Conservation (phyloP, 192 early-diverging fungal species). For the Coemansia sp. region DNA sequence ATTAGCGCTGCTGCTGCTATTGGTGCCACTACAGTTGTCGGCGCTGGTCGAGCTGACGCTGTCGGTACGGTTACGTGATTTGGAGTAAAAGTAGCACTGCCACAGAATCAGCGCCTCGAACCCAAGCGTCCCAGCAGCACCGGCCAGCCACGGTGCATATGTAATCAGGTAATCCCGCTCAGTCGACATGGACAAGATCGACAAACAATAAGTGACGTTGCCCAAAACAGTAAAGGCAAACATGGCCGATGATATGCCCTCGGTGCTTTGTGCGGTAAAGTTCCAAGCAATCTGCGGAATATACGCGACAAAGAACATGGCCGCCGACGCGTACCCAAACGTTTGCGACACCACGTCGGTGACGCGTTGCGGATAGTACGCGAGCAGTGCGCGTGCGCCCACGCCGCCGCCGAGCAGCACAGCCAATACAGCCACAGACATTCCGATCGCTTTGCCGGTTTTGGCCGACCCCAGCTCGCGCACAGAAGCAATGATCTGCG, state of each 20-base stretch:
- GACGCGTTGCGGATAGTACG: constrained; percentile 38
- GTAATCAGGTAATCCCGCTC: constrained; percentile 39
- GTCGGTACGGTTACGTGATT: not conserved
- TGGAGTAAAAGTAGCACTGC: constrained; percentile 51
- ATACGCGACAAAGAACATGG: constrained; percentile 69
- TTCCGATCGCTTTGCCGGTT: constrained; percentile 25
- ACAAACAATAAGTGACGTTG: constrained; percentile 59
- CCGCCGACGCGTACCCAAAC: constrained; percentile 72
- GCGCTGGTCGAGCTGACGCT: not conserved
- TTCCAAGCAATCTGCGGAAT: constrained; percentile 86
- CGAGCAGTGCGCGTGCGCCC: constrained; percentile 26
- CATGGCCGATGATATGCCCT: constrained; percentile 80
- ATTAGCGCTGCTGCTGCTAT: constrained; percentile 8
- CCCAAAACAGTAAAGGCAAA: constrained; percentile 81
- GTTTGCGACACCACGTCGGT: constrained; percentile 60
- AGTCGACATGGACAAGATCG: constrained; percentile 40
- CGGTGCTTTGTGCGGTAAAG: constrained; percentile 65
- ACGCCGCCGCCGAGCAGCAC: constrained; percentile 19
- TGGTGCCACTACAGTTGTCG: constrained; percentile 1
- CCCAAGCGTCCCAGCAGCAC: constrained; percentile 48
- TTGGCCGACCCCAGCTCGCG: constrained; percentile 21
- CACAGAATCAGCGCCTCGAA: constrained; percentile 44
- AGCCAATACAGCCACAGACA: constrained; percentile 21
- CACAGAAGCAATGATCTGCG: constrained; percentile 10
- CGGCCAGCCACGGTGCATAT: constrained; percentile 50